Conservation (phyloP, 2,329 filamentous ascomycete genomes). For the Stachybotrys chartarum region DNA sequence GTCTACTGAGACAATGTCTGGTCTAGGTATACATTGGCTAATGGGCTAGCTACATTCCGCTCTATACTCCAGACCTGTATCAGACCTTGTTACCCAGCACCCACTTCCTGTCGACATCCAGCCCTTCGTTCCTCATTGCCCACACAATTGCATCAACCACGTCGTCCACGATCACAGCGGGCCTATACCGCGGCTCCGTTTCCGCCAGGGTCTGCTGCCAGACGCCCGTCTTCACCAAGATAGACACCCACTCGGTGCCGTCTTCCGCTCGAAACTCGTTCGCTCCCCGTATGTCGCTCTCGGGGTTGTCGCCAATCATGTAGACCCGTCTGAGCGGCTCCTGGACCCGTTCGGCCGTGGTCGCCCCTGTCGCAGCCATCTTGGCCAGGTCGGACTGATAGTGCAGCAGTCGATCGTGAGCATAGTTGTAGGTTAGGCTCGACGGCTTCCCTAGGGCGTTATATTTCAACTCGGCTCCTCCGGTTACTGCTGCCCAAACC, state of each 20-base stretch:
- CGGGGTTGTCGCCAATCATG: slow-evolving; percentile 89
- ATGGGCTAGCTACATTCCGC: too few species aligned
- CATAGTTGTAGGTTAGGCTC: slow-evolving; percentile 71
- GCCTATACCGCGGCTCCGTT: slow-evolving; percentile 48
- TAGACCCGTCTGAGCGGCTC: slow-evolving; percentile 70
- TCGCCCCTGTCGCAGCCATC: slow-evolving; percentile 5
- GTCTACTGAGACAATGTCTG: too few species aligned
- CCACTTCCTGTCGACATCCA: slow-evolving; percentile 26
- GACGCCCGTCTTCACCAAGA: slow-evolving; percentile 76
- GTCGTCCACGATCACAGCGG: slow-evolving; percentile 62
- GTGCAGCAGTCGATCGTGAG: slow-evolving; percentile 62
- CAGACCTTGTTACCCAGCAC: slow-evolving; percentile 9
- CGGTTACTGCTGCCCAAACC: slow-evolving; percentile 68
- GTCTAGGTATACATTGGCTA: too few species aligned
- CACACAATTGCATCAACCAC: slow-evolving; percentile 72
- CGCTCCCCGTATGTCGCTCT: slow-evolving; percentile 83
- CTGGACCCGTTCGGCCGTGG: slow-evolving; percentile 32
- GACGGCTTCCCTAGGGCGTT: slow-evolving; percentile 80
- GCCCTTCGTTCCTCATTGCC: slow-evolving; percentile 55
- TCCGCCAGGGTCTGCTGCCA: slow-evolving; percentile 40
- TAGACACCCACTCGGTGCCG: slow-evolving; percentile 68
- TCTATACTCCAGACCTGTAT: too few species aligned
- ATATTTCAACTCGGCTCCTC: slow-evolving; percentile 51
- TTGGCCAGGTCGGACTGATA: slow-evolving; percentile 19
- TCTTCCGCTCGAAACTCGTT: slow-evolving; percentile 63